phyloP scores from a whole-genome alignment of 2,329 filamentous ascomycete genomes.

The Ilyonectria robusta region DNA sequence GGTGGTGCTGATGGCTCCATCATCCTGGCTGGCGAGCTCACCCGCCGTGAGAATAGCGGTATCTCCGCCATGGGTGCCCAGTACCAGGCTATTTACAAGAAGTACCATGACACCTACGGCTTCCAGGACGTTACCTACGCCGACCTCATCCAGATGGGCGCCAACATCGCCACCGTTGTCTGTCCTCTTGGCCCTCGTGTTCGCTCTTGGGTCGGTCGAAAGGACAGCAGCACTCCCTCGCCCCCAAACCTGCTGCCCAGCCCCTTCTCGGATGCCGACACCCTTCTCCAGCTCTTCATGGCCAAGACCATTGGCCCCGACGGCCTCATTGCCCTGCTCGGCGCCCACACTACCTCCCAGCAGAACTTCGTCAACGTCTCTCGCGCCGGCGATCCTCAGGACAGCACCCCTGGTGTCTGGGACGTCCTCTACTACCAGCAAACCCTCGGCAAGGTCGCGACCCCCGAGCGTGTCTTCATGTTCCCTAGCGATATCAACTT shows the following conservation, averaged over 20 bases:
- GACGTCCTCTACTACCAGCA: conserved; percentile 66
- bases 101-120: conserved; percentile 54
- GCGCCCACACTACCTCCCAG: conserved; percentile 67
- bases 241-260: conserved; percentile 61
- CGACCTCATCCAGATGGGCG: conserved; percentile 69
- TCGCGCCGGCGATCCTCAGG: conserved; percentile 62
- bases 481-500: conserved; percentile 60
- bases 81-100: conserved; percentile 56
- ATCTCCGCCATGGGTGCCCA: conserved; percentile 60
- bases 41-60: conserved; percentile 61
- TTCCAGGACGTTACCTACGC: conserved; percentile 62
- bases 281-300: conserved; percentile 63
- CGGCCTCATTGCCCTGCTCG: conserved; percentile 67
- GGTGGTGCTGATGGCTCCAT: conserved; percentile 65
- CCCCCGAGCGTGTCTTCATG: conserved; percentile 56
- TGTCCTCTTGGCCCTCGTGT: conserved; percentile 63
- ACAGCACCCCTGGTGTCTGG: conserved; percentile 67
- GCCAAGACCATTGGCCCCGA: conserved; percentile 67
- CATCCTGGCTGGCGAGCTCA: conserved; percentile 57
- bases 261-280: conserved; percentile 60
- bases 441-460: conserved; percentile 48
- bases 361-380: conserved; percentile 60
- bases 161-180: conserved; percentile 64
- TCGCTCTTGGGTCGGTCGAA: conserved; percentile 65
- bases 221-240: conserved; percentile 58